Base-by-base conservation (phyloP, 257 asterid genomes). In the Fraxinus anomala region DNA sequence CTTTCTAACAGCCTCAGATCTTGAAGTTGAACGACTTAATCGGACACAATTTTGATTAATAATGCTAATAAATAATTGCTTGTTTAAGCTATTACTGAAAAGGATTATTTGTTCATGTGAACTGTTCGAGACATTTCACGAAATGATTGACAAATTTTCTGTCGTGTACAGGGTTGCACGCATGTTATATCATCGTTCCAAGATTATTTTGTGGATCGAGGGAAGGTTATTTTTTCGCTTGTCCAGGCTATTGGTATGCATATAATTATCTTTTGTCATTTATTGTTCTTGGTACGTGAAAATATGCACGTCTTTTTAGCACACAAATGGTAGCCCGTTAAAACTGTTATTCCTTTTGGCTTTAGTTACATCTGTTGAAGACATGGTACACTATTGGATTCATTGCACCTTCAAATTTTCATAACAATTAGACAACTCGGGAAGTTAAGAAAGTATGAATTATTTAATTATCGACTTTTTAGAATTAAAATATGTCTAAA, bases 171-270 rank as follows among this genome's bases (percentile, higher is more conserved):
- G 98, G 98, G 98, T 61, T 91, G 98, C 87, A 82, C 80, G 24
- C 87, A 85, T 81, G 94, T 94, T 66, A 54, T 56, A 72, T 56
- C 94, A 9, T 83, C 98, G 13, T 92, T 85, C 78, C 92, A 83
- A 82, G 90, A 77, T 4, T 91, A 89, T 77, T 80, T 89, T 30
- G 44, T 86, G 78, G 91, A 88, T 74, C 88, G 97, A 44, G 93
- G 80, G 74, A 91, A 77, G 79, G 86, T 89, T 80, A 90, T 94
- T 70, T 31, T 88, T 73, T 90, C 87, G 14, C 94, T 94, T 30
- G 96, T 92, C 11, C 97, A 94, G 88, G 98, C 97, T 70, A 87
- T 94, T 40, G 98, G 98, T 94, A 86, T 42, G 86, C 77, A 36
- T 44, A 30, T 6, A 36, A 23, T 49, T 54, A 61, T 42, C 69